These are phyloP conservation scores for Ophiosphaerella korrae DNA, from an alignment of 2,329 filamentous ascomycete genomes.

Conservation along the genomic window DNA sequence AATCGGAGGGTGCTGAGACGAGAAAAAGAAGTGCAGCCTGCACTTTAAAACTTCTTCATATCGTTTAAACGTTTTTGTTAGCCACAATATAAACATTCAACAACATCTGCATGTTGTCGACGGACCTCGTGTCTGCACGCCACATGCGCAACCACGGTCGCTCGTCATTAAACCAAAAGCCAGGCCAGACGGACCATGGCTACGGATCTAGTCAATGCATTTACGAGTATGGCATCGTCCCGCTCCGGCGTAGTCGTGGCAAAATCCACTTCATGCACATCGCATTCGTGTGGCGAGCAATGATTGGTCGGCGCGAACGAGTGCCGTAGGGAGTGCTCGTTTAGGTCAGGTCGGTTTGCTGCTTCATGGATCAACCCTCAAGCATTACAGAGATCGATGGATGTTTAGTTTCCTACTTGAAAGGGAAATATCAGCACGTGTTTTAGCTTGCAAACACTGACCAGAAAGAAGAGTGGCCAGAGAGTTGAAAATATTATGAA, in stretches of 20 bases:
- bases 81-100: too few relatives aligned
- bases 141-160: background rate
- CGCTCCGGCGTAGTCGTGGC: background rate
- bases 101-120: too few relatives aligned
- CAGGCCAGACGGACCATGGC: background rate
- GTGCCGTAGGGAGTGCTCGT: slow-evolving; percentile 5
- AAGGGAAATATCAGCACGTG: slow-evolving; percentile 9
- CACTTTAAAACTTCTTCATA: too few relatives aligned
- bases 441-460: background rate
- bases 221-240: background rate
- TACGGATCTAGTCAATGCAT: background rate
- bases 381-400: slow-evolving; percentile 20
- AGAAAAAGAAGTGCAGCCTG: too few relatives aligned
- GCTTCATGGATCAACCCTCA: slow-evolving; percentile 26
- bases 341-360: slow-evolving; percentile 5
- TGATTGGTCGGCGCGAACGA: slow-evolving; percentile 5
- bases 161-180: background rate
- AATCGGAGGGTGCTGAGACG: too few relatives aligned
- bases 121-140: background rate
- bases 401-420: slow-evolving; percentile 6
- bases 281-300: slow-evolving; percentile 7
- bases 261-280: slow-evolving; percentile 6
- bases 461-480: background rate
- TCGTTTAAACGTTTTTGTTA: too few relatives aligned
- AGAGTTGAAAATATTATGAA: background rate